Percentiles rank a stretch among this genome's conserved stretches.
phyloP scores from a whole-genome alignment of 371 early-diverging fungal species.

The Mortierella sp. region DNA sequence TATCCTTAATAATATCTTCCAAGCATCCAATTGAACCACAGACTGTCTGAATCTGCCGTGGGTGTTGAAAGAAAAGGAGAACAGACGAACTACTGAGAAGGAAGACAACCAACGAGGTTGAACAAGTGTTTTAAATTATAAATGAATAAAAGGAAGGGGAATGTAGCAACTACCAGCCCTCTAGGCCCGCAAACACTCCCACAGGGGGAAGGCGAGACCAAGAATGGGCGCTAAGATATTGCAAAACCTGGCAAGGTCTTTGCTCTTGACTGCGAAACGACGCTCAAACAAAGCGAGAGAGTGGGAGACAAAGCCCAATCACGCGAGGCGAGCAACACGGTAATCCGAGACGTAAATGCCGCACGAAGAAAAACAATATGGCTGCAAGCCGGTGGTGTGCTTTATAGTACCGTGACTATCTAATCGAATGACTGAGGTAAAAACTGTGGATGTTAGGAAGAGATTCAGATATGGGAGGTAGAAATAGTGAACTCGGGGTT shows the following conservation, averaged over 20 bases:
- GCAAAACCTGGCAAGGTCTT: constrained; percentile 58
- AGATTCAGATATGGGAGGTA: neutral
- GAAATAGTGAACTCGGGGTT: neutral
- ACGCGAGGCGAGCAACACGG: constrained; percentile 61
- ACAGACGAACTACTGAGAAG: too few species aligned
- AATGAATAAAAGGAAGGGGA: neutral
- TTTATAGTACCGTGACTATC: constrained; percentile 14
- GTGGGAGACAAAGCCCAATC: constrained; percentile 59
- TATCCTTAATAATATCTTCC: constrained; percentile 6
- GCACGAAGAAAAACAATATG: constrained; percentile 41
- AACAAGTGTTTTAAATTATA: neutral
- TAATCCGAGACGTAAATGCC: constrained; percentile 57
- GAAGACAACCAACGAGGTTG: too few species aligned
- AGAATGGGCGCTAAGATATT: constrained; percentile 57
- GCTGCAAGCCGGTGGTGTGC: neutral
- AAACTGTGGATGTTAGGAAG: too few species aligned
- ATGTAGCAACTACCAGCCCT: constrained; percentile 57
- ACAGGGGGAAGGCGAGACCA: constrained; percentile 21
- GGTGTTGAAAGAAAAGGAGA: neutral
- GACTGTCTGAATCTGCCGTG: too few species aligned
- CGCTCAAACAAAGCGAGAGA: constrained; percentile 60
- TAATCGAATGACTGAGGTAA: neutral
- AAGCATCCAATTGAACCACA: neutral
- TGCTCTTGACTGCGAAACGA: constrained; percentile 57
- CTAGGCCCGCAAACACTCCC: constrained; percentile 20